These are phyloP conservation scores for Cenococcum geophilum DNA, from an alignment of 495 filamentous ascomycete species.

Conservation along the genomic window DNA sequence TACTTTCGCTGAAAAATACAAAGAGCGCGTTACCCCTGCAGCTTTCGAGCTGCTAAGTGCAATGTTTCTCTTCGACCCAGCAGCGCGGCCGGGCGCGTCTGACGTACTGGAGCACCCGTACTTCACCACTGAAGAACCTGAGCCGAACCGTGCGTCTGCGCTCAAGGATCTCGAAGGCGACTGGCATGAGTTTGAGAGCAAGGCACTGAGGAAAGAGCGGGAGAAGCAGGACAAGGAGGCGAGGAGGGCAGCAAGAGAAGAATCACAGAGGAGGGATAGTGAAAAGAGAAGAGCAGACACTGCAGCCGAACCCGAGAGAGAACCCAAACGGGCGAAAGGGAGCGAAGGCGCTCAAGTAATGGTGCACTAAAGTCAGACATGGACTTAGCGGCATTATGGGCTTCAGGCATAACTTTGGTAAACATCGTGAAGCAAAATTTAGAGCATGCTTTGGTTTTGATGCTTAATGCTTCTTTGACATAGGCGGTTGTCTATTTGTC, in stretches of 20 bases:
- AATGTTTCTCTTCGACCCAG: conserved; percentile 85
- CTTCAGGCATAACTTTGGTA: background rate
- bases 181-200: conserved; percentile 99
- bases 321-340: conserved; percentile 26
- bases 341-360: conserved; percentile 5
- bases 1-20: conserved; percentile 79
- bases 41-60: conserved; percentile 74
- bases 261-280: conserved; percentile 11
- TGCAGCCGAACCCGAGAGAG: conserved; percentile 17
- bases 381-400: background rate
- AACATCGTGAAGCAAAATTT: no score
- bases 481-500: no score
- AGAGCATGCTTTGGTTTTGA: no score
- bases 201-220: conserved; percentile 85
- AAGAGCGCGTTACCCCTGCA: conserved; percentile 55
- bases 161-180: conserved; percentile 82
- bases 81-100: conserved; percentile 73
- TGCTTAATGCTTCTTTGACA: no score
- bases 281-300: conserved; percentile 32
- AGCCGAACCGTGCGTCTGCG: conserved; percentile 72
- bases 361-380: background rate
- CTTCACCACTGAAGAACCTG: conserved; percentile 77
- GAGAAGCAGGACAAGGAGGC: conserved; percentile 74
- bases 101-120: conserved; percentile 87
- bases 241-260: conserved; percentile 21